Evolutionary conservation across 2,329 filamentous ascomycete genomes (phyloP), one percentile per base, ranked within the genome.

Genomic region (Alternaria novae-zelandiae): DNA sequence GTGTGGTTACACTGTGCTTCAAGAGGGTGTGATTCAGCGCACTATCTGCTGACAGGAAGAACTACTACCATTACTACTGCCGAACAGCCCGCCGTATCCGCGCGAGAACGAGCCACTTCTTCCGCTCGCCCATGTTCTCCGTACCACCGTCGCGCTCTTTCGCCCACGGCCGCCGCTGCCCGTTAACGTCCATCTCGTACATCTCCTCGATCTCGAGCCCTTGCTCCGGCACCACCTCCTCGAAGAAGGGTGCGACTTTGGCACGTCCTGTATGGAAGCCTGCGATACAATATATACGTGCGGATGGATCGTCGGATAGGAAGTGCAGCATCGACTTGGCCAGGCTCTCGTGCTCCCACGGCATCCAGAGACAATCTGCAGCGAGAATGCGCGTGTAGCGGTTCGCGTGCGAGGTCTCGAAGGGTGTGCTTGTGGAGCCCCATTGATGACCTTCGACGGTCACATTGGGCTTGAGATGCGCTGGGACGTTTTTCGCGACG

Each of bases 1-100:
- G 92, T 3, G 93, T 98, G 44, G 95, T 91, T 74, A 97, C 91
- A 62, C 79, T 97, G 57, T 95, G 92, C 76, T 97, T 97, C 78
- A 86, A 84, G 53, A 90, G 83, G 74, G 78, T 75, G 59, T 74
- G 70, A 74, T 46, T n/a, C 32, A 6, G 15, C 4, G 21, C 44
- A 17, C 21, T 21, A 17, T 30, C 13, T 41, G 9, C 7, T n/a
- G 12, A 23, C 20, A 53, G 6, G 5, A 41, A 12, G 23, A 13
- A 20, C 9, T 51, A 54, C n/a, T 9, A 46, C 26, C 15, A 54
- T 15, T 54, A 54, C 54, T 30, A 43, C 28, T 55, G 46, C 21
- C 10, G 43, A 20, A 23, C 44, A 28, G 61, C 58, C 25, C 77
- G 71, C 61, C 74, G 66, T 59, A 81, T 63, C 49, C 69, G 80